Evolutionary conservation across 2,329 filamentous ascomycete species (phyloP).

Genomic region (Pyrenophora tritici-repentis): DNA sequence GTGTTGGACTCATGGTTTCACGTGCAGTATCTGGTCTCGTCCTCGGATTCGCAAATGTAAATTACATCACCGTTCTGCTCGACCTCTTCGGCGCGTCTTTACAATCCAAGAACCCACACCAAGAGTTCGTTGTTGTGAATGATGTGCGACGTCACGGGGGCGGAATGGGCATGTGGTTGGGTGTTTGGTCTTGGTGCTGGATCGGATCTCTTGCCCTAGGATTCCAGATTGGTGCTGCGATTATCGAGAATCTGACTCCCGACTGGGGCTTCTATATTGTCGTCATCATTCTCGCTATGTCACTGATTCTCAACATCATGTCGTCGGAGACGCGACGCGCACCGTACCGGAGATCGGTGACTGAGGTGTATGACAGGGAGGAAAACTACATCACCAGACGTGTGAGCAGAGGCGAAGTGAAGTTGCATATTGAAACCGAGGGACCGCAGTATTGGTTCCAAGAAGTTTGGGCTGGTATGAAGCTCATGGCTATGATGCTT

Average conservation of each 20-base stretch:
- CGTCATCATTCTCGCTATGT: conserved; percentile 67
- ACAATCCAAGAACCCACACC: conserved; percentile 73
- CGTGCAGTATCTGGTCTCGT: conserved; percentile 69
- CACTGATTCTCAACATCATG: conserved; percentile 71
- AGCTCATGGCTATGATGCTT: conserved; percentile 71
- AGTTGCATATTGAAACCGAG: conserved; percentile 73
- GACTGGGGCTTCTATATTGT: conserved; percentile 78
- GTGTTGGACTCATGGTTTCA: conserved; percentile 65
- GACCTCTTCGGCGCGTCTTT: conserved; percentile 78
- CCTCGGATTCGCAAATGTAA: conserved; percentile 78
- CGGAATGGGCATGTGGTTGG: conserved; percentile 77
- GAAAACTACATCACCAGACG: conserved; percentile 57
- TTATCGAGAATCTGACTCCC: conserved; percentile 67
- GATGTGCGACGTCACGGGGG: conserved; percentile 76
- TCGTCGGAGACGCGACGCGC: conserved; percentile 74
- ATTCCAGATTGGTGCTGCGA: conserved; percentile 71
- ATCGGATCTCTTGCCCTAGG: conserved; percentile 73
- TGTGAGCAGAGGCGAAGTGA: conserved; percentile 74
- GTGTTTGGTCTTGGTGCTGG: conserved; percentile 70
- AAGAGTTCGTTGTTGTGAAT: conserved; percentile 69
- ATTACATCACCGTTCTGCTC: conserved; percentile 71
- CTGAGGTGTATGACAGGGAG: conserved; percentile 58
- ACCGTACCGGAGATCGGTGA: conserved; percentile 69
- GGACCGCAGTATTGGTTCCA: conserved; percentile 79
- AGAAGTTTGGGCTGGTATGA: conserved; percentile 72